phyloP scores from a whole-genome alignment of 352 stramenopile genomes.

The Ochromonadaceae sp. region DNA sequence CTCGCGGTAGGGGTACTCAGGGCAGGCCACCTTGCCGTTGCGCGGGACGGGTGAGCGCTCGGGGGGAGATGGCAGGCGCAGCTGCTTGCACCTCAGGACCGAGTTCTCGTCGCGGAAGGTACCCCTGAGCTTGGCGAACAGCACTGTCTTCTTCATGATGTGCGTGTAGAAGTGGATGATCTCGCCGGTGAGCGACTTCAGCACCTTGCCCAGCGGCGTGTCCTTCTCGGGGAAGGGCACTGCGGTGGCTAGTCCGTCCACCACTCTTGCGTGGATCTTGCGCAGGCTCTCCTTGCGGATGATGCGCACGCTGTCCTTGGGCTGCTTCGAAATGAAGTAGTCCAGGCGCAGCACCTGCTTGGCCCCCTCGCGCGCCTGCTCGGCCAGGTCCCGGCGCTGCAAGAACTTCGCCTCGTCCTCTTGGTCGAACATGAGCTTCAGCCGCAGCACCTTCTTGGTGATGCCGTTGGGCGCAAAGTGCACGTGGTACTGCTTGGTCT shows the following conservation, averaged over 20 bases:
- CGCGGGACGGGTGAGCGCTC: constrained; percentile 23
- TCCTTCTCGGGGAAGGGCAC: constrained; percentile 26
- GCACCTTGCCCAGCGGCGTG: constrained; percentile 26
- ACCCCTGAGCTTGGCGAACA: constrained; percentile 41
- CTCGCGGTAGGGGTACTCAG: constrained; percentile 43
- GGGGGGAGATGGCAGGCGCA: constrained; percentile 45
- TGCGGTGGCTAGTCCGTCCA: constrained; percentile 52
- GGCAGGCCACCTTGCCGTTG: constrained; percentile 59
- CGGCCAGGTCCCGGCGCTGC: constrained; percentile 45
- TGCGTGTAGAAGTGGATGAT: constrained; percentile 68
- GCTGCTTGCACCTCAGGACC: constrained; percentile 39
- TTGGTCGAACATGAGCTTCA: constrained; percentile 73
- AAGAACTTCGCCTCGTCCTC: constrained; percentile 53
- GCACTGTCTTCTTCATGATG: constrained; percentile 73
- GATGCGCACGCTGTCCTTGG: constrained; percentile 43
- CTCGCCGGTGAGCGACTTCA: constrained; percentile 62
- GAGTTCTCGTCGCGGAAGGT: constrained; percentile 33
- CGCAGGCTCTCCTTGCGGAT: constrained; percentile 53
- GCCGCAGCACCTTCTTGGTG: constrained; percentile 60
- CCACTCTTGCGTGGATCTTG: constrained; percentile 56
- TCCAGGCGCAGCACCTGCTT: constrained; percentile 73
- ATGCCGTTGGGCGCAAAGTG: constrained; percentile 61
- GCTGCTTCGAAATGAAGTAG: constrained; percentile 62
- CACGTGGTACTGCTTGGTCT: constrained; percentile 50
- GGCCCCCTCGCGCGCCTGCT: constrained; percentile 43